These are phyloP conservation scores for Babesia bovis DNA, from an alignment of 169 alveolate species.

Conservation along the genomic window DNA sequence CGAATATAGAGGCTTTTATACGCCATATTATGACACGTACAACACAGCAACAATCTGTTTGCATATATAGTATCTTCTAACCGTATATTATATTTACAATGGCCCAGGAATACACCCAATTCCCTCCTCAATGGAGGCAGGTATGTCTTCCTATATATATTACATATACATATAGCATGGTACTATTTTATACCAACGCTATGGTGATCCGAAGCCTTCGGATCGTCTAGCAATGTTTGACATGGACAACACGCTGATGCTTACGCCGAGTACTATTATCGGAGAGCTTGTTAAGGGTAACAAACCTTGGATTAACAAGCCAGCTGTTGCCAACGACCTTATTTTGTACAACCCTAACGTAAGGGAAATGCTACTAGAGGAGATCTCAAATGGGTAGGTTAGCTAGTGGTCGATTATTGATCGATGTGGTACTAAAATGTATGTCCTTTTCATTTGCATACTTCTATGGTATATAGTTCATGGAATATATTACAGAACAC, in stretches of 20 bases:
- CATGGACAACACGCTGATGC: conserved; percentile 66
- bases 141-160: not conserved
- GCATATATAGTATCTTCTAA: too few relatives aligned
- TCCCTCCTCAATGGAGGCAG: conserved; percentile 26
- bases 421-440: too few relatives aligned
- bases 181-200: conserved; percentile 40
- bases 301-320: conserved; percentile 21
- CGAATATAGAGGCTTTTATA: too few relatives aligned
- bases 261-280: conserved; percentile 60
- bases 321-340: conserved; percentile 57
- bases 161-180: conserved; percentile 21
- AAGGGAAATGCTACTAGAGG: conserved; percentile 33
- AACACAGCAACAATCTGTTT: too few relatives aligned
- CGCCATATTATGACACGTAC: too few relatives aligned
- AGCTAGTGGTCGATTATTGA: too few relatives aligned
- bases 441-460: too few relatives aligned
- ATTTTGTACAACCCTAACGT: conserved; percentile 51
- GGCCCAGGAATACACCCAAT: not conserved
- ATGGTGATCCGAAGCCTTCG: conserved; percentile 54
- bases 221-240: conserved; percentile 55
- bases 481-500: not conserved
- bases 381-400: conserved; percentile 41
- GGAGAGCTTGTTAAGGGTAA: conserved; percentile 48
- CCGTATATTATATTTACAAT: too few relatives aligned
- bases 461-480: too few relatives aligned